Conservation (phyloP, 345 rosid species). For the Brassica juncea region DNA sequence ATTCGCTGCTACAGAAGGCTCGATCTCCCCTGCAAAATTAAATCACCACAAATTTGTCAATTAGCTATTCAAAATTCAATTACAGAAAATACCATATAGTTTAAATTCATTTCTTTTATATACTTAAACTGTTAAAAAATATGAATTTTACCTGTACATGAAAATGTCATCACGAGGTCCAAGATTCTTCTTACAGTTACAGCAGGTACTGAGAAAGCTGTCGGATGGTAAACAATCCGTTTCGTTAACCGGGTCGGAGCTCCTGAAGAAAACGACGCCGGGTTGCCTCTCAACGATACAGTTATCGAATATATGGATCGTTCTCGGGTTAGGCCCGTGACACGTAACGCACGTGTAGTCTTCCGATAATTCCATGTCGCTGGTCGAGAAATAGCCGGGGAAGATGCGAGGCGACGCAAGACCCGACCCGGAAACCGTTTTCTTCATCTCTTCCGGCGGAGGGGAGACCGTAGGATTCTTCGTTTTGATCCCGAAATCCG, state of each 20-base stretch:
- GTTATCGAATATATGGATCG: conserved; percentile 85
- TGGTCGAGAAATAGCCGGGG: conserved; percentile 53
- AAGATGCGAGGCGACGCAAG: conserved; percentile 46
- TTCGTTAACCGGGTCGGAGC: conserved; percentile 35
- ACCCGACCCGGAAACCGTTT: conserved; percentile 35
- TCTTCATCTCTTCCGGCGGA: neutral
- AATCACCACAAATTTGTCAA: conserved; percentile 1
- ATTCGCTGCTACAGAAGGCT: conserved; percentile 90
- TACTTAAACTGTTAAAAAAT: neutral
- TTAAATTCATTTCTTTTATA: neutral
- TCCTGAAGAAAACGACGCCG: conserved; percentile 49
- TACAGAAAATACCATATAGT: neutral
- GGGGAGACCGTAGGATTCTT: conserved; percentile 47
- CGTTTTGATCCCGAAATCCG: conserved; percentile 72
- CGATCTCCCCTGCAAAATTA: conserved; percentile 70
- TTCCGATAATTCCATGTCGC: conserved; percentile 83
- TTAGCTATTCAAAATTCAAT: conserved; percentile 7
- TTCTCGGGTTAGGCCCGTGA: conserved; percentile 82
- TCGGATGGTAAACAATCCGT: conserved; percentile 48
- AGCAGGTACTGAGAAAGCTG: conserved; percentile 75
- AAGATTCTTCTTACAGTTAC: conserved; percentile 75
- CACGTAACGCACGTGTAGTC: conserved; percentile 91
- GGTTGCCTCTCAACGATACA: conserved; percentile 71
- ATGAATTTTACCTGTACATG: conserved; percentile 68
- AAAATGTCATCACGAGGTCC: conserved; percentile 79